Base-by-base conservation (phyloP, 1,284 basidiomycete genomes). In the Naganishia sp. region DNA sequence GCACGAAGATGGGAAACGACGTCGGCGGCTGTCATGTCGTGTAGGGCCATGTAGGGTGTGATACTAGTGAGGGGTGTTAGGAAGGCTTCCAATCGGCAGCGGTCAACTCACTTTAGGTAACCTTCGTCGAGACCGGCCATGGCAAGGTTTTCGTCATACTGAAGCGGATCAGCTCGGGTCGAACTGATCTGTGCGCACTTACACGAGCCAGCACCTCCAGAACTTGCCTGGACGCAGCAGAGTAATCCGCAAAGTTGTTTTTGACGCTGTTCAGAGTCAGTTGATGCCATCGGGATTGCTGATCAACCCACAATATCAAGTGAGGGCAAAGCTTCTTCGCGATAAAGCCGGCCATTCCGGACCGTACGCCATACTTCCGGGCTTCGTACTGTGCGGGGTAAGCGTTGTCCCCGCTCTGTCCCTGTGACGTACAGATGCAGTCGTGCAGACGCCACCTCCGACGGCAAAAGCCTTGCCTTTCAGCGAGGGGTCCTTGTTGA, bases 291-390 rank as follows among this genome's bases (percentile, higher is more conserved):
- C 45, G 10, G 28, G 3, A 28, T 32, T 11, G 35, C 31, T 1
- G 25, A n/a, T 6, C 10, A 7, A 69, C 76, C 71, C 67, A 80
- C 77, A 92, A 81, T 50, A 92, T 87, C n/a, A 99, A 85, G 10
- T 94, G 86, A 1, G 94, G 94, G 75, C 94, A 98, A 10, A 99
- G 85, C 73, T 92, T 94, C 81, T 88, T 89, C 17, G 94, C 95
- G 49, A 98, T 88, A 76, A 94, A 94, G 53, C 86, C 90, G 84
- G 92, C 85, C 92, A 94, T 94, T 35, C 90, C 92, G 4, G 90
- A 92, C 31, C 92, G 86, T 41, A 90, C 88, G 0, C 93, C 93
- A 72, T 84, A 93, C 74, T 89, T 92, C 57, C 93, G 84, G 1
- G 94, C 94, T 75, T 93, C 92, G 11, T 61, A 61, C 58, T 61